These are phyloP conservation scores for Centella asiatica DNA, from an alignment of 129 eudicot genomes.

Conservation along the genomic window DNA sequence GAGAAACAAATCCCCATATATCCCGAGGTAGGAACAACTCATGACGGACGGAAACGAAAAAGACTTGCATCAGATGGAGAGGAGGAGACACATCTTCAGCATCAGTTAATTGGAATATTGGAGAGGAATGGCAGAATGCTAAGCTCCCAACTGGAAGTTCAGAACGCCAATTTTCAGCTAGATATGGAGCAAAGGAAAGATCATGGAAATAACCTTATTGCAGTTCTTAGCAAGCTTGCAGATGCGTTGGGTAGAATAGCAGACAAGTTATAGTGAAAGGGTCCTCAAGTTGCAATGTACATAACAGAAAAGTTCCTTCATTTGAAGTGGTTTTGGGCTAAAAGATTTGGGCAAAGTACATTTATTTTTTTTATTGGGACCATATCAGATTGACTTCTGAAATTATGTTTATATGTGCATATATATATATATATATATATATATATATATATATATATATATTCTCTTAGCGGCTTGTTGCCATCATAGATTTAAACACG, in stretches of 20 bases:
- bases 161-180: slow-evolving; percentile 49
- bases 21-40: slow-evolving; percentile 26
- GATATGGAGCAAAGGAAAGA: slow-evolving; percentile 74
- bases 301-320: slow-evolving; percentile 9
- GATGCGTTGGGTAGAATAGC: slow-evolving; percentile 89
- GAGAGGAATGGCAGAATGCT: slow-evolving; percentile 67
- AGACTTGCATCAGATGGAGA: slow-evolving; percentile 24
- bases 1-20: slow-evolving; percentile 26
- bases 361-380: background rate
- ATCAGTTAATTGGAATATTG: slow-evolving; percentile 47
- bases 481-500: slow-evolving; percentile 22
- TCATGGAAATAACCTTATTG: slow-evolving; percentile 47
- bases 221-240: slow-evolving; percentile 73
- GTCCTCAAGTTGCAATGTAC: slow-evolving; percentile 22
- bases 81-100: slow-evolving; percentile 32
- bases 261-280: slow-evolving; percentile 60
- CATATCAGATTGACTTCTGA: background rate
- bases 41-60: slow-evolving; percentile 52
- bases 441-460: too few relatives aligned
- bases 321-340: slow-evolving; percentile 12
- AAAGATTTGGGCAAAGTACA: slow-evolving; percentile 8
- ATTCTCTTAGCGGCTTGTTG: slow-evolving; percentile 15
- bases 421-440: slow-evolving; percentile 7
- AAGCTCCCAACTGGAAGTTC: slow-evolving; percentile 71
- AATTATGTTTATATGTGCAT: slow-evolving; percentile 1